Conservation (phyloP, 345 rosid species). For the Pelargonium nanum region DNA sequence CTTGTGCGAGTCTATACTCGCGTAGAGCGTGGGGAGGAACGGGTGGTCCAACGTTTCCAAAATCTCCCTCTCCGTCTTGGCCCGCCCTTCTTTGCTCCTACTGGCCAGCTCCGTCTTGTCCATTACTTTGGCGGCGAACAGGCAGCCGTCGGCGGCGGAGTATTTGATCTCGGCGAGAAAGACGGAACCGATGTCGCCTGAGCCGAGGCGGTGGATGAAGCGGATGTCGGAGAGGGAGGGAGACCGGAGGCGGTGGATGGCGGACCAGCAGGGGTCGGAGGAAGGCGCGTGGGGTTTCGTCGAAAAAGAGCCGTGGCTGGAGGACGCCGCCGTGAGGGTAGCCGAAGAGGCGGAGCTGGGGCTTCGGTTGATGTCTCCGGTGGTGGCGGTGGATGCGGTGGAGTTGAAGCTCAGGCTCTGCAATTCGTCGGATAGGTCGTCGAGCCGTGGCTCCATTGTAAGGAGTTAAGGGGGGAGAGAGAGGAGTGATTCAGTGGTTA, state of each 20-base stretch:
- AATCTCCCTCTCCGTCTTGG: constrained; percentile 74
- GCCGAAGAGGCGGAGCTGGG: constrained; percentile 68
- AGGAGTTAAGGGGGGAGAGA: background rate
- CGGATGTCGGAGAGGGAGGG: constrained; percentile 69
- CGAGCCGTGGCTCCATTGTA: constrained; percentile 60
- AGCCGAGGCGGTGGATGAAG: constrained; percentile 73
- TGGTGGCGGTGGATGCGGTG: constrained; percentile 42
- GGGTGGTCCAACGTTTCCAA: constrained; percentile 80
- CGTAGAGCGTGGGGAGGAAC: constrained; percentile 70
- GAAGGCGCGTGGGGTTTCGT: constrained; percentile 21
- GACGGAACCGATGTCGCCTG: constrained; percentile 92
- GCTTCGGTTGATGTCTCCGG: constrained; percentile 47
- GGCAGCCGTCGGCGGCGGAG: background rate
- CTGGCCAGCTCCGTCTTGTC: constrained; percentile 73
- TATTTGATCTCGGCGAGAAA: constrained; percentile 63
- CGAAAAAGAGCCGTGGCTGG: constrained; percentile 56
- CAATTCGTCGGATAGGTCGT: constrained; percentile 74
- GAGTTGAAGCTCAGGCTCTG: constrained; percentile 82
- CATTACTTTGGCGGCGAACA: constrained; percentile 82
- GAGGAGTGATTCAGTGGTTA: background rate
- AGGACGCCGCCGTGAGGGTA: constrained; percentile 60
- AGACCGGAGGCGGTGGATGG: constrained; percentile 24
- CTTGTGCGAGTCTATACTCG: constrained; percentile 56
- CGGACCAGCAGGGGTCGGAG: constrained; percentile 1
- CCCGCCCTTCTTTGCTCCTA: constrained; percentile 75